Conservation (phyloP, 2,329 filamentous ascomycete genomes). For the Colletotrichum nymphaeae region DNA sequence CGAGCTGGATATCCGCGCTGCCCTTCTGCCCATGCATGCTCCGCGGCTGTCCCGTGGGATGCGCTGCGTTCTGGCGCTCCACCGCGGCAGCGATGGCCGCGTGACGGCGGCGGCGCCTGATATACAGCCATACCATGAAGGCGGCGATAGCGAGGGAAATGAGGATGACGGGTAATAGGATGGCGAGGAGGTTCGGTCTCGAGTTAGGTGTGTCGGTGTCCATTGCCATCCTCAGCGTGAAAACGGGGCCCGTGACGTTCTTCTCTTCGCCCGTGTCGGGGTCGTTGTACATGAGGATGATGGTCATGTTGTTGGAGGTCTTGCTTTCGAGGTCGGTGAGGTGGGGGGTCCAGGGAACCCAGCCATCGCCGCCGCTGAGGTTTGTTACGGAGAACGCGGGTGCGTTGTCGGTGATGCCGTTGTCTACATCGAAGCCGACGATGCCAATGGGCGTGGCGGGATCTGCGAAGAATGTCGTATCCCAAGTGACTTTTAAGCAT, state of each 20-base stretch:
- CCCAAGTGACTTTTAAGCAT: conserved; percentile 47
- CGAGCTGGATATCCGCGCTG: conserved; percentile 43
- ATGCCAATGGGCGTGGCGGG: conserved; percentile 37
- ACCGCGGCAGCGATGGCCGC: conserved; percentile 18
- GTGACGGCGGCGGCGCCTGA: conserved; percentile 40
- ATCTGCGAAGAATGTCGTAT: conserved; percentile 40
- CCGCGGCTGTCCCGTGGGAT: neutral
- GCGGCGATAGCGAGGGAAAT: conserved; percentile 39
- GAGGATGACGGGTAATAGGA: conserved; percentile 45
- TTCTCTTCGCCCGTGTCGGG: conserved; percentile 32
- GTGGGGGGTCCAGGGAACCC: conserved; percentile 42
- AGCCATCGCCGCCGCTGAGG: conserved; percentile 43
- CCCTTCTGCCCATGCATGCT: conserved; percentile 34
- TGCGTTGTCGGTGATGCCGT: conserved; percentile 28
- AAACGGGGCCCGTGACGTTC: conserved; percentile 39
- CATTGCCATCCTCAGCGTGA: conserved; percentile 35
- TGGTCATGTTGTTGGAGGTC: conserved; percentile 30
- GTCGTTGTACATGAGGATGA: conserved; percentile 40
- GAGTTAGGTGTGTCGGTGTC: conserved; percentile 1
- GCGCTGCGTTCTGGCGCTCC: neutral
- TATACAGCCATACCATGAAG: conserved; percentile 40
- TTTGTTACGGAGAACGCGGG: conserved; percentile 34
- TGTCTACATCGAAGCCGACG: conserved; percentile 31
- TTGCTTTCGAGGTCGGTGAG: conserved; percentile 38
- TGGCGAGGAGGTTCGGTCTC: conserved; percentile 36